Conservation (phyloP, 441 rosid species). For the Croton setiger region DNA sequence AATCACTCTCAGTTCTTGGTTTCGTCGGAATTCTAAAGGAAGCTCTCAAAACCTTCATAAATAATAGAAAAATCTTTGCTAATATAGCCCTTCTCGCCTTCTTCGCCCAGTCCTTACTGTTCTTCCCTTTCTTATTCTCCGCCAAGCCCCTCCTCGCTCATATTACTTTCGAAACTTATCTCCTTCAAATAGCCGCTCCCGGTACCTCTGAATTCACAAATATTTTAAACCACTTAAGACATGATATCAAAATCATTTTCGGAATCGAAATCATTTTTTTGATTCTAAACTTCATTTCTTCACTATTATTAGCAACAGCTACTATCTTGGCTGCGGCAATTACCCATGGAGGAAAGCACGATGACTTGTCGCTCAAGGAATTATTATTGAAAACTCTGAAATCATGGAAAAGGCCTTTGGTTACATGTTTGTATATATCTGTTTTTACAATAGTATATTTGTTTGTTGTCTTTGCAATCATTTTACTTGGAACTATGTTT, state of each 20-base stretch:
- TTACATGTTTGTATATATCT: conserved; percentile 32
- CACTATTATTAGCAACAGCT: conserved; percentile 20
- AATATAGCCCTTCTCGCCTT: conserved; percentile 26
- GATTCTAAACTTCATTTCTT: not conserved
- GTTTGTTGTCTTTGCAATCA: conserved; percentile 15
- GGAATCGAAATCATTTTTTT: conserved; percentile 22
- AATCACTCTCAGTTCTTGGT: conserved; percentile 4
- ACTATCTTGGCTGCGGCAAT: conserved; percentile 40
- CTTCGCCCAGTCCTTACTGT: conserved; percentile 22
- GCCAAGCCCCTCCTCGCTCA: conserved; percentile 24
- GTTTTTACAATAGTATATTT: conserved; percentile 31
- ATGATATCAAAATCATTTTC: conserved; percentile 19
- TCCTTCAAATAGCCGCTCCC: conserved; percentile 25
- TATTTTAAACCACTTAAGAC: conserved; percentile 18
- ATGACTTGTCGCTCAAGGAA: conserved; percentile 21
- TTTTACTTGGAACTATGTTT: not conserved
- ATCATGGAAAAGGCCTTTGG: conserved; percentile 35
- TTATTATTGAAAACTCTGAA: conserved; percentile 21
- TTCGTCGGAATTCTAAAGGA: conserved; percentile 30
- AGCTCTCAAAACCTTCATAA: conserved; percentile 31
- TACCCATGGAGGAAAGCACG: conserved; percentile 19
- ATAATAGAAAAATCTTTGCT: conserved; percentile 40
- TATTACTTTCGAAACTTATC: conserved; percentile 11
- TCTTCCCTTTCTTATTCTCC: conserved; percentile 19
- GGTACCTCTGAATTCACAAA: conserved; percentile 16